Conservation (phyloP, 345 rosid genomes). For the Diplotaxis tenuifolia region DNA sequence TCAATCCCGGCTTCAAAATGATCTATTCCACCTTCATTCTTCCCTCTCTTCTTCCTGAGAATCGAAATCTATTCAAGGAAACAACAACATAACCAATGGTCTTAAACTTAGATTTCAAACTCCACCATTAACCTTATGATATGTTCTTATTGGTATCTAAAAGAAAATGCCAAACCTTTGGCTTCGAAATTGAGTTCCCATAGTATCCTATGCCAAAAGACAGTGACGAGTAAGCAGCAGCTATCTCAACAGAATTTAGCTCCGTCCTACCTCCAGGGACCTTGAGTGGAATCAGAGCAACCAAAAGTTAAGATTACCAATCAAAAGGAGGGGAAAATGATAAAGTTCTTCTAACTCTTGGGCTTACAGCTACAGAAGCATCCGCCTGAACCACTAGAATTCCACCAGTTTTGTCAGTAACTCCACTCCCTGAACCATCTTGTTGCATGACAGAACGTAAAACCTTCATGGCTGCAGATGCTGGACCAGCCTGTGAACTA, state of each 20-base stretch:
- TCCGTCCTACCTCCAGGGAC: constrained; percentile 45
- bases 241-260: constrained; percentile 82
- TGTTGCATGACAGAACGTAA: constrained; percentile 53
- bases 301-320: background rate
- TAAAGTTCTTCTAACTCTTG: background rate
- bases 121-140: background rate
- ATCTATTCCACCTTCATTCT: constrained; percentile 40
- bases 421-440: constrained; percentile 36
- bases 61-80: constrained; percentile 59
- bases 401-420: constrained; percentile 64
- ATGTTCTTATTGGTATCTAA: background rate
- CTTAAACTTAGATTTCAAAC: background rate
- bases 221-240: constrained; percentile 74
- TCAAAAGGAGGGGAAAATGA: background rate
- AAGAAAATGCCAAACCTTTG: constrained; percentile 54
- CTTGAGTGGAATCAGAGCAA: constrained; percentile 36
- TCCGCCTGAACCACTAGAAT: constrained; percentile 80
- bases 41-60: constrained; percentile 53
- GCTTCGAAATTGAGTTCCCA: constrained; percentile 76
- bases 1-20: constrained; percentile 82
- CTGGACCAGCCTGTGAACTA: constrained; percentile 93
- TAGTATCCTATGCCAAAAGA: constrained; percentile 92
- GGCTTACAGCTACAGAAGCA: constrained; percentile 55
- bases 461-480: constrained; percentile 79
- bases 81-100: constrained; percentile 4